Conservation (phyloP, 306 rosid genomes). For the Pyrus betulifolia region DNA sequence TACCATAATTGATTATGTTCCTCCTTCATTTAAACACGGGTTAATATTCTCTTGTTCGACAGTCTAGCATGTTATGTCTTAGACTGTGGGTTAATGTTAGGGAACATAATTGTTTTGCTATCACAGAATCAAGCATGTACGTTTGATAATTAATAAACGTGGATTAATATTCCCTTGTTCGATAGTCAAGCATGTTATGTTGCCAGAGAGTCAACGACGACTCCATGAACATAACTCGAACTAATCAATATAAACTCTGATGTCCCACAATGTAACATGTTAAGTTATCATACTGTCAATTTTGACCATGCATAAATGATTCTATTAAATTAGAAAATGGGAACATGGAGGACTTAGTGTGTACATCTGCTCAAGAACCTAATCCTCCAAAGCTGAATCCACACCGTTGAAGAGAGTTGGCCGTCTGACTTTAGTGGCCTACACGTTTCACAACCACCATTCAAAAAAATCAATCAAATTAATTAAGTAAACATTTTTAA, state of each 20-base stretch:
- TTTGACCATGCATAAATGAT: neutral
- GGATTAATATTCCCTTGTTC: neutral
- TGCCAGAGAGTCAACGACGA: neutral
- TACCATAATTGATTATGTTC: neutral
- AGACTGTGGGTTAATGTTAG: neutral
- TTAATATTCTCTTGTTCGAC: neutral
- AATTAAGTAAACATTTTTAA: neutral
- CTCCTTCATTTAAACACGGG: neutral
- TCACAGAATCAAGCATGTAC: neutral
- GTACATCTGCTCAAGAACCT: constrained; percentile 81
- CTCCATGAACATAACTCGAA: neutral
- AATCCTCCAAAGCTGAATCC: constrained; percentile 50
- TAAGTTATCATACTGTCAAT: neutral
- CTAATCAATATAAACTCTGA: neutral
- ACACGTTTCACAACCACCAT: neutral
- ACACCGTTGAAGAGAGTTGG: constrained; percentile 59
- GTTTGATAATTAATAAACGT: neutral
- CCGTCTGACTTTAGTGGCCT: constrained; percentile 92
- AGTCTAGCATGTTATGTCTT: neutral
- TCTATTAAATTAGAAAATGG: neutral
- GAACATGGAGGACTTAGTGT: constrained; percentile 28
- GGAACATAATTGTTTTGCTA: neutral
- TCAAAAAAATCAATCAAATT: constrained; percentile 8
- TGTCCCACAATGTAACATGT: neutral
- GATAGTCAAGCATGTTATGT: neutral